These are phyloP conservation scores for Teratosphaeria destructans DNA, from an alignment of 2,329 filamentous ascomycete species.

Conservation along the genomic window DNA sequence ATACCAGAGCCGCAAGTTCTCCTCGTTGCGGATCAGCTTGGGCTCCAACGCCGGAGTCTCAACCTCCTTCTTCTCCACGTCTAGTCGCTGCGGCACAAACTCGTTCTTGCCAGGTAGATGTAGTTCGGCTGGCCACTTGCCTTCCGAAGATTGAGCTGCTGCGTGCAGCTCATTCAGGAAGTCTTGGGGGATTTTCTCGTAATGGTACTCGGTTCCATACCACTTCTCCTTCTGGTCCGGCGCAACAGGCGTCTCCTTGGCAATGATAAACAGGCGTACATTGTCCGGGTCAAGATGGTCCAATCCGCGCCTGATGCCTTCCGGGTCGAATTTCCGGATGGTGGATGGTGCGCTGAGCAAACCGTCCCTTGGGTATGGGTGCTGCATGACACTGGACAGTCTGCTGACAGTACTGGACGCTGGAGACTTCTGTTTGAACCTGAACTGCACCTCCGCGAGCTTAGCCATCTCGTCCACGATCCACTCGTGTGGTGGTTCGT, in stretches of 20 bases:
- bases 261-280: conserved; percentile 73
- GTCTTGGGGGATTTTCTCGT: conserved; percentile 66
- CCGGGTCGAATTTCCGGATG: conserved; percentile 68
- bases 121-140: conserved; percentile 56
- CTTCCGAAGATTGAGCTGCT: conserved; percentile 46
- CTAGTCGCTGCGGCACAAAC: conserved; percentile 85
- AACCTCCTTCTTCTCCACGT: conserved; percentile 92
- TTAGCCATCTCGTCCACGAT: conserved; percentile 87
- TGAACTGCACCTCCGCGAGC: conserved; percentile 87
- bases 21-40: conserved; percentile 75
- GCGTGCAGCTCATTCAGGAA: conserved; percentile 61
- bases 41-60: conserved; percentile 62
- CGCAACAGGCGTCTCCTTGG: conserved; percentile 69
- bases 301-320: conserved; percentile 64
- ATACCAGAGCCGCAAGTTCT: conserved; percentile 75
- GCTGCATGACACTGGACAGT: conserved; percentile 82
- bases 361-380: conserved; percentile 74
- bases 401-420: conserved; percentile 82
- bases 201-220: conserved; percentile 92
- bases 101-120: conserved; percentile 89
- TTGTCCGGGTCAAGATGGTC: conserved; percentile 74
- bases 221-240: conserved; percentile 90
- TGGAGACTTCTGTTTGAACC: conserved; percentile 84
- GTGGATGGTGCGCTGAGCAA: conserved; percentile 70
- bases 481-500: conserved; percentile 77